Percentiles rank a stretch among this genome's conserved stretches.
These are phyloP conservation scores for Lunularia cruciata DNA, from an alignment of 225 moss, liverwort and hornwort genomes.

Conservation along the genomic window DNA sequence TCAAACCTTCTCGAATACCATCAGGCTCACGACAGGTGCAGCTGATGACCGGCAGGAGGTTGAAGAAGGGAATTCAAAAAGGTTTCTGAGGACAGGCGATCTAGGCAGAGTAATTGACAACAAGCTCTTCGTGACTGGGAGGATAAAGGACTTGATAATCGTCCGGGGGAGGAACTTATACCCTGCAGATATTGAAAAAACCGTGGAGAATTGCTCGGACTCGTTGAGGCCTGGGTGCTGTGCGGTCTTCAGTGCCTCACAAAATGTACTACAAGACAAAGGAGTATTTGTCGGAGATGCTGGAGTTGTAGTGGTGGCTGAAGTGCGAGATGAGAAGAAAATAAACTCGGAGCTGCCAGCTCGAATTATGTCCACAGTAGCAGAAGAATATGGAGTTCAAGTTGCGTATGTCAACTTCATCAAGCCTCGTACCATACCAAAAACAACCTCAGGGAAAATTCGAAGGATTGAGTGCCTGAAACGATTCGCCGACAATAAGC, in stretches of 20 bases:
- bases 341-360: neutral
- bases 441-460: slow-evolving; percentile 25
- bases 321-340: slow-evolving; percentile 26
- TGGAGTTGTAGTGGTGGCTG: slow-evolving; percentile 23
- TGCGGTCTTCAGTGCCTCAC: slow-evolving; percentile 24
- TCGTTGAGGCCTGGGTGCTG: slow-evolving; percentile 20
- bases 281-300: neutral
- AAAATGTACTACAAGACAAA: neutral
- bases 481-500: slow-evolving; percentile 7
- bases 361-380: slow-evolving; percentile 21
- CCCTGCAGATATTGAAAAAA: slow-evolving; percentile 27
- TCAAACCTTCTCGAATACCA: slow-evolving; percentile 5
- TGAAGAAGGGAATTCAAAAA: neutral
- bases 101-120: slow-evolving; percentile 15
- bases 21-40: neutral
- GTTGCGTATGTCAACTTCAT: slow-evolving; percentile 19
- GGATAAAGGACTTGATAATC: slow-evolving; percentile 34
- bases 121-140: slow-evolving; percentile 26
- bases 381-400: slow-evolving; percentile 21
- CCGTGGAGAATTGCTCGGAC: slow-evolving; percentile 22
- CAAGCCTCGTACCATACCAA: slow-evolving; percentile 25
- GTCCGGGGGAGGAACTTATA: slow-evolving; percentile 22
- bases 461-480: slow-evolving; percentile 21
- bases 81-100: slow-evolving; percentile 20
- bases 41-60: neutral